Base-by-base conservation (phyloP, 2,329 filamentous ascomycete genomes). In the Xylaria hypoxylon region DNA sequence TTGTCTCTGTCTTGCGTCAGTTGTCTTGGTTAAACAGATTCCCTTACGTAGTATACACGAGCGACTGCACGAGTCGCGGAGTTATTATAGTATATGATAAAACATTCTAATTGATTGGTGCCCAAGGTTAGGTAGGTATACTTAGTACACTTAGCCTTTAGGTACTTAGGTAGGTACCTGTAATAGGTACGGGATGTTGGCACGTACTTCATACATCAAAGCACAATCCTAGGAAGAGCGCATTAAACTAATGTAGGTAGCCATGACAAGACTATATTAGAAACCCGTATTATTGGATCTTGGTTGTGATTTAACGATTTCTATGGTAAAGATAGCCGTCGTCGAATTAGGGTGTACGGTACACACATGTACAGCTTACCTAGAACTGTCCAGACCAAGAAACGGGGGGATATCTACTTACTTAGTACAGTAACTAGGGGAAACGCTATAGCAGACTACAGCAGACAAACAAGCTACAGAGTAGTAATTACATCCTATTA, bases 1-100 rank as follows among this genome's bases (percentile, higher is more conserved):
- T 53, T 53, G 31, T 24, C 50, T 53, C 28, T 52, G 17, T 22
- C 28, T 35, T 35, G 50, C 33, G 50, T 24, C 51, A 53, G 51
- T 17, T 53, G 51, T 53, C 51, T 53, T 35, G 11, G 48, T 33
- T 51, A 13, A 15, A 33, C 2, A 38, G 35, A 38, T 38, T 38
- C 5, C 13, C 35, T 15, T n/a, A n/a, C n/a, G n/a, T n/a, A n/a
- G n/a, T n/a, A 15, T 15, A 38, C 35, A 15, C 28, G 28, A 31
- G 28, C 13, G 17, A 33, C n/a, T 13, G 6, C 19, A 13, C 7
- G 24, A 31, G 6, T n/a, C 19, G 26, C 26, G 13, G 5, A 22
- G 3, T 52, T 22, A 35, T 22, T 5, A 52, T 22, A 4, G n/a
- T n/a, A 31, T 11, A 45, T 10, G 22, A 3, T 8, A 22, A 24